Conservation (phyloP, 164 flowering plant species). For the Protea cynaroides region DNA sequence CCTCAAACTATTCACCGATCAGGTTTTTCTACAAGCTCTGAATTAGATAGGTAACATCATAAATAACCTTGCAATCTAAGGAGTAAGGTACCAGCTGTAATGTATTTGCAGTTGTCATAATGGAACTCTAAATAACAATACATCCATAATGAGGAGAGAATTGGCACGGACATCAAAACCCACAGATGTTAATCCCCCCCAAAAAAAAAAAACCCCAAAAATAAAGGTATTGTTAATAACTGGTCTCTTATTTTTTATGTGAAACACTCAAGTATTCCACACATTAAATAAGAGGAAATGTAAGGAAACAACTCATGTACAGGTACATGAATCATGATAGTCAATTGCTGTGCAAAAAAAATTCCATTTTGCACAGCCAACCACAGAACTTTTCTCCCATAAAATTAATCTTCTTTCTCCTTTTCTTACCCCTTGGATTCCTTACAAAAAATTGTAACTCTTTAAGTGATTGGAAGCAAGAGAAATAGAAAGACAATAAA, state of each 20-base stretch:
- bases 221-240: background rate
- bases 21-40: background rate
- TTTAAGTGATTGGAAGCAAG: too few species aligned
- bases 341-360: too few species aligned
- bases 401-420: too few species aligned
- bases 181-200: background rate
- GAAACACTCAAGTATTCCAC: background rate
- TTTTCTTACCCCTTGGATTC: too few species aligned
- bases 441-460: too few species aligned
- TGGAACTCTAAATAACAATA: background rate
- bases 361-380: too few species aligned
- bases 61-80: background rate
- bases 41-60: background rate
- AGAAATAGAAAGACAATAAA: too few species aligned
- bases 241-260: background rate
- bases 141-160: background rate
- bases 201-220: background rate
- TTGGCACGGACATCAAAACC: background rate
- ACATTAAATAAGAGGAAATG: too few species aligned
- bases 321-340: too few species aligned
- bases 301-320: too few species aligned
- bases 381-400: too few species aligned
- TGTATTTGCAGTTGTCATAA: background rate
- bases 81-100: background rate
- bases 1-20: background rate